phyloP scores from a whole-genome alignment of 2,329 filamentous ascomycete genomes.

The Colletotrichum aenigma region DNA sequence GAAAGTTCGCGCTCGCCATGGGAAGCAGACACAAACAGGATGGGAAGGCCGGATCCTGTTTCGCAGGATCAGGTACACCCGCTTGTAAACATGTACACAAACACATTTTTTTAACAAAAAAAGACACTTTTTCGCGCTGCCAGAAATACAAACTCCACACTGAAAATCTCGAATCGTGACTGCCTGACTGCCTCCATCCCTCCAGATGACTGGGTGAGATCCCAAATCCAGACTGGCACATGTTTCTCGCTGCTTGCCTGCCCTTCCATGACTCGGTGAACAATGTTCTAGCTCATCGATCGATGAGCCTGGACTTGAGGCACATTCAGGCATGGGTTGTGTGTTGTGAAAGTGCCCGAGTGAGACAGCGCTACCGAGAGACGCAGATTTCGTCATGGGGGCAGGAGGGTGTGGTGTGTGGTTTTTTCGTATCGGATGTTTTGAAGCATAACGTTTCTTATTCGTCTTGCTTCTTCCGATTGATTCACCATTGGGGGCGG shows the following conservation, averaged over 20 bases:
- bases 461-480: neutral
- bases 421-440: neutral
- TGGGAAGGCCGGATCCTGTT: neutral
- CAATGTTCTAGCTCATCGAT: neutral
- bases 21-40: neutral
- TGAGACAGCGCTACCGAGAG: neutral
- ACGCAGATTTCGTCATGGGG: neutral
- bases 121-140: conserved; percentile 4
- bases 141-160: neutral
- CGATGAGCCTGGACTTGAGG: neutral
- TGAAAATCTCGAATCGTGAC: neutral
- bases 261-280: neutral
- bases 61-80: neutral
- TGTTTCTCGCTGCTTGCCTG: neutral
- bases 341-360: neutral
- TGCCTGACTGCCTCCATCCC: neutral
- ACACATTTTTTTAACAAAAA: neutral
- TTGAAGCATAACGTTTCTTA: neutral
- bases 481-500: neutral
- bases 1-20: neutral
- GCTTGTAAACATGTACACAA: neutral
- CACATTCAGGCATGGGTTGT: neutral
- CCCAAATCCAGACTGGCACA: neutral
- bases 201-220: neutral
- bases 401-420: neutral